Evolutionary conservation across 768 basidiomycete genomes (phyloP).

Genomic region (Infundibulicybe gibba): DNA sequence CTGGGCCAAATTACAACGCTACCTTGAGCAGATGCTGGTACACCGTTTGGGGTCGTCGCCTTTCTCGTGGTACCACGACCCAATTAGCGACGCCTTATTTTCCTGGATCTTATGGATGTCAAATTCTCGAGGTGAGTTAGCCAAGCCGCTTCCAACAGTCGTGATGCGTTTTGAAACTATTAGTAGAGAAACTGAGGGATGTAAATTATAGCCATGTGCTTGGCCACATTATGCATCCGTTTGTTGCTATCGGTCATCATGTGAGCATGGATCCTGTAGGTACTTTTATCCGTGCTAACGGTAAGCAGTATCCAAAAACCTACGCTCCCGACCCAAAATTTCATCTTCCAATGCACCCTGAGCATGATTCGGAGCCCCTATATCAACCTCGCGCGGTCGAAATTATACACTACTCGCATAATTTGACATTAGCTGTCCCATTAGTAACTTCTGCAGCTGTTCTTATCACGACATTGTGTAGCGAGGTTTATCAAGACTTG

Average conservation of each 20-base stretch:
- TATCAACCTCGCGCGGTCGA: constrained; percentile 21
- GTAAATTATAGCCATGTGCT: constrained; percentile 8
- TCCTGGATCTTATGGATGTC: constrained; percentile 49
- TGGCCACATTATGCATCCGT: constrained; percentile 29
- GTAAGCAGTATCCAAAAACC: constrained; percentile 29
- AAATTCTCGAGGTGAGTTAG: constrained; percentile 28
- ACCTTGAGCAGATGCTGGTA: constrained; percentile 11
- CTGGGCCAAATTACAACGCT: no score
- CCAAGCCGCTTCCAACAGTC: not conserved
- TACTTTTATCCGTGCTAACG: not conserved
- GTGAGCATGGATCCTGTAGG: no score
- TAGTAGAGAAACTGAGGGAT: no score
- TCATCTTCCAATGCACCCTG: constrained; percentile 31
- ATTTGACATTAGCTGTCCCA: constrained; percentile 36
- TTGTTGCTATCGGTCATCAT: constrained; percentile 37
- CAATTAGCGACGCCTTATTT: constrained; percentile 32
- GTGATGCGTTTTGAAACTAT: no score
- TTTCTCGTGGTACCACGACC: constrained; percentile 25
- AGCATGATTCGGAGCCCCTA: constrained; percentile 10
- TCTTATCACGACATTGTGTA: constrained; percentile 28
- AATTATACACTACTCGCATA: constrained; percentile 37
- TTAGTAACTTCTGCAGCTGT: constrained; percentile 35
- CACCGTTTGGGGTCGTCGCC: constrained; percentile 8
- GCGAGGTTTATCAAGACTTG: constrained; percentile 30
- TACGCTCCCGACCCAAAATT: constrained; percentile 43